phyloP scores from a whole-genome alignment of 179 eudicot species.

The Beta lomatogona region DNA sequence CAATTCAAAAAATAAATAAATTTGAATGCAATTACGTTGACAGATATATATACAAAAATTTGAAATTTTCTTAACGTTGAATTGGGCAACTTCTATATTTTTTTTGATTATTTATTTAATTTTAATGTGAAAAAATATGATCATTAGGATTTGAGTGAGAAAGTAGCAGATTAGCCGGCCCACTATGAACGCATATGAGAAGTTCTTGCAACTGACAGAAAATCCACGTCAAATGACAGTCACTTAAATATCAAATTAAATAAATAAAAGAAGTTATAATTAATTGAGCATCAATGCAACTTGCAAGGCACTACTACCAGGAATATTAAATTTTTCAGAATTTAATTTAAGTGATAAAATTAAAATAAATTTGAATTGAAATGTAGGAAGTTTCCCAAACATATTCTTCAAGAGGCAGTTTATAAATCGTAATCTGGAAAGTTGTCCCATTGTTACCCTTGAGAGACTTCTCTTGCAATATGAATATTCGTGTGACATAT shows the following conservation, averaged over 20 bases:
- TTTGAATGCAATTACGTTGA: not conserved
- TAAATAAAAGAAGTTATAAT: not conserved
- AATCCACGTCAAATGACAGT: conserved; percentile 16
- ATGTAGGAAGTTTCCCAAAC: no score
- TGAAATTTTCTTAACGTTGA: conserved; percentile 1
- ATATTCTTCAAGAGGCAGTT: no score
- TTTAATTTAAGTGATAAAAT: no score
- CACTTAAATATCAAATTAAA: not conserved
- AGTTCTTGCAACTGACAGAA: conserved; percentile 17
- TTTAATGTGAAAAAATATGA: not conserved
- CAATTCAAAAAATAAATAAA: not conserved
- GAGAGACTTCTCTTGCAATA: not conserved
- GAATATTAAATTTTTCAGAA: no score
- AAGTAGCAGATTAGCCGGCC: conserved; percentile 28
- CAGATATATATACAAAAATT: not conserved
- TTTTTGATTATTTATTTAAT: not conserved
- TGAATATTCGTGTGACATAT: no score
- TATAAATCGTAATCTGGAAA: no score
- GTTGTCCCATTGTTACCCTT: not conserved
- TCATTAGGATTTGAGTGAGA: not conserved
- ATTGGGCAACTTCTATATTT: conserved; percentile 12
- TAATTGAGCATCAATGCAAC: not conserved
- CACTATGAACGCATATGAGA: conserved; percentile 9
- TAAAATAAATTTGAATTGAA: no score
- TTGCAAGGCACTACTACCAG: not conserved